These are phyloP conservation scores for Mortierella sp. DNA, from an alignment of 371 early-diverging fungal species.

Conservation along the genomic window DNA sequence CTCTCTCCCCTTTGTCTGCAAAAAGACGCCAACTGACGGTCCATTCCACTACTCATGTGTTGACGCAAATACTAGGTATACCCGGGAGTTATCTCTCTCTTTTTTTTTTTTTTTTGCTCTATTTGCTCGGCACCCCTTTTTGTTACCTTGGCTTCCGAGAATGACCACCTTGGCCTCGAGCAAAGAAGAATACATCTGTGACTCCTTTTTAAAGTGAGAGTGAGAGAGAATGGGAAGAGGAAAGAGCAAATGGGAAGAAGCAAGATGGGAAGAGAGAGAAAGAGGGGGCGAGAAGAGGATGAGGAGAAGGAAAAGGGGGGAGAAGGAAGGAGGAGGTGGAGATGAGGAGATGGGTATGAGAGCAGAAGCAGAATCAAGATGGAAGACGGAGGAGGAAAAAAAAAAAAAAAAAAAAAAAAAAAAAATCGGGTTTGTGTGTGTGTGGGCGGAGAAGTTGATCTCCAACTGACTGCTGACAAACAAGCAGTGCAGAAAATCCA, in stretches of 20 bases:
- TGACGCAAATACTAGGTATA: no score
- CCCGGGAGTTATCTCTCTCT: no score
- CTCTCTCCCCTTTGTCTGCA: slow-evolving; percentile 2
- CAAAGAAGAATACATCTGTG: slow-evolving; percentile 56
- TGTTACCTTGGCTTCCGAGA: slow-evolving; percentile 75
- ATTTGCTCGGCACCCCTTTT: background rate
- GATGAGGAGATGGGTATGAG: no score
- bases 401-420: background rate
- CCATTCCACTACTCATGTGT: no score
- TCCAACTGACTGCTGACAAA: background rate
- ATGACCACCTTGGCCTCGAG: slow-evolving; percentile 83
- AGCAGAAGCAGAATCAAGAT: no score
- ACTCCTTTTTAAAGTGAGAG: no score
- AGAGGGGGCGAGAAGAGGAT: background rate
- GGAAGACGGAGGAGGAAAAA: background rate
- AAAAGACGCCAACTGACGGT: background rate
- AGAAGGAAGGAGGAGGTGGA: no score
- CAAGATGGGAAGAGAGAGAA: background rate
- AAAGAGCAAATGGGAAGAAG: background rate
- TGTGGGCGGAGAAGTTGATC: background rate
- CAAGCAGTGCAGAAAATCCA: no score
- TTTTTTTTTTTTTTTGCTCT: background rate
- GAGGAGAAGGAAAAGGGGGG: background rate
- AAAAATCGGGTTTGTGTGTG: background rate
- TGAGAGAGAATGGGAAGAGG: no score